Conservation (phyloP, 2,329 filamentous ascomycete species). For the Pseudopyricularia javanii region DNA sequence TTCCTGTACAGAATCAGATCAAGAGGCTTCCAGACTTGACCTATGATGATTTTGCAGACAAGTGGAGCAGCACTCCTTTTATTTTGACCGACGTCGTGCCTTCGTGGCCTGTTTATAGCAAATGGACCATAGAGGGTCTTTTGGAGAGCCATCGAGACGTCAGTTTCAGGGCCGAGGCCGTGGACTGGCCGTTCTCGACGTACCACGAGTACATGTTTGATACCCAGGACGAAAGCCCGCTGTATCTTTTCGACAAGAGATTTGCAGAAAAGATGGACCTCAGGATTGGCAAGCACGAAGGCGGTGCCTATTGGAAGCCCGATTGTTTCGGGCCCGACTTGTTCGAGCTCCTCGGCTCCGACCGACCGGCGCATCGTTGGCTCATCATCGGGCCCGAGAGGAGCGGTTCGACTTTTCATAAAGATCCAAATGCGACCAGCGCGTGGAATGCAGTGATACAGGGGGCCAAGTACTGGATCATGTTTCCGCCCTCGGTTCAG, state of each 20-base stretch:
- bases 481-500: constrained; percentile 72
- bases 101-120: constrained; percentile 63
- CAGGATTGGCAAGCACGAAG: constrained; percentile 38
- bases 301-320: constrained; percentile 62
- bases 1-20: constrained; percentile 65
- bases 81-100: constrained; percentile 74
- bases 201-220: constrained; percentile 75
- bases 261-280: constrained; percentile 82
- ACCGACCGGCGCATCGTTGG: constrained; percentile 84
- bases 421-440: constrained; percentile 59
- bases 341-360: constrained; percentile 63
- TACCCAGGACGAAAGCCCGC: constrained; percentile 72
- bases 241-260: constrained; percentile 82
- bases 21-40: constrained; percentile 55
- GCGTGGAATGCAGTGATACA: constrained; percentile 92
- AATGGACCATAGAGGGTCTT: constrained; percentile 63
- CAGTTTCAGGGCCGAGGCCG: constrained; percentile 78
- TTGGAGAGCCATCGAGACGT: constrained; percentile 50
- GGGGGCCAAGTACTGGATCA: constrained; percentile 95
- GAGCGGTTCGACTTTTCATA: constrained; percentile 91
- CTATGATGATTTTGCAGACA: constrained; percentile 58
- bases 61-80: constrained; percentile 74
- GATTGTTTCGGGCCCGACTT: constrained; percentile 78
- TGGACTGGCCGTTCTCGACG: constrained; percentile 77
- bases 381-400: constrained; percentile 79